These are phyloP conservation scores for Caryopteris hybrid DNA, from an alignment of 305 asterid genomes.

Conservation along the genomic window DNA sequence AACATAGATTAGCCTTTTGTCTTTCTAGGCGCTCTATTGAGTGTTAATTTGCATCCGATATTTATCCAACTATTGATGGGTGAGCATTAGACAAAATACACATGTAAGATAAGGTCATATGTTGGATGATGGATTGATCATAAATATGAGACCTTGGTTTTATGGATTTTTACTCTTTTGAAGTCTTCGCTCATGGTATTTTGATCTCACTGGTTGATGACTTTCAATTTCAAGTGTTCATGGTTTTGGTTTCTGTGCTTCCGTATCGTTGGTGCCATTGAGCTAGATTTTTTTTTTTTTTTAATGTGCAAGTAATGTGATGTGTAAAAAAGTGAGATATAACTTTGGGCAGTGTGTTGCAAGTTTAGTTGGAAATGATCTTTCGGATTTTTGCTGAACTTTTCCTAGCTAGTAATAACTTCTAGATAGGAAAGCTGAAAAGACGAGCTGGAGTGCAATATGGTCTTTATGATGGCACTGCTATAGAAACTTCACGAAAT, in stretches of 20 bases:
- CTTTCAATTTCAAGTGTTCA: not conserved
- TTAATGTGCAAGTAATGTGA: too few relatives aligned
- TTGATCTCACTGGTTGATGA: not conserved
- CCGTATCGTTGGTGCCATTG: slow-evolving; percentile 1
- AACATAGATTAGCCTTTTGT: not conserved
- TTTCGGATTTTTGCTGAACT: not conserved
- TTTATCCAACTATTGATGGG: not conserved
- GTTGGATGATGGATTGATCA: slow-evolving; percentile 1
- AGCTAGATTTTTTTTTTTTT: not conserved
- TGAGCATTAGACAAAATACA: not conserved
- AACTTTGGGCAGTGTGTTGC: not conserved
- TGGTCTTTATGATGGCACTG: not conserved
- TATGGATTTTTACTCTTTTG: not conserved
- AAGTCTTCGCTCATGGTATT: not conserved
- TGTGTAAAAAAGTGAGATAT: not conserved
- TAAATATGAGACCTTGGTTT: not conserved
- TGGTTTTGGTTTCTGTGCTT: not conserved
- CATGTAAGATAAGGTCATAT: not conserved
- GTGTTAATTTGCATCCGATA: not conserved
- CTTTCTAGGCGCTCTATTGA: not conserved
- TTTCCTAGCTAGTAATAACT: not conserved
- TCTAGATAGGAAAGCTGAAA: not conserved
- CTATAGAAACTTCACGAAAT: not conserved
- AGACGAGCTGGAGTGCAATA: not conserved
- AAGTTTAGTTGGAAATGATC: slow-evolving; percentile 1